Evolutionary conservation across 140 eudicot species (phyloP).

Genomic region (Oenanthe javanica): DNA sequence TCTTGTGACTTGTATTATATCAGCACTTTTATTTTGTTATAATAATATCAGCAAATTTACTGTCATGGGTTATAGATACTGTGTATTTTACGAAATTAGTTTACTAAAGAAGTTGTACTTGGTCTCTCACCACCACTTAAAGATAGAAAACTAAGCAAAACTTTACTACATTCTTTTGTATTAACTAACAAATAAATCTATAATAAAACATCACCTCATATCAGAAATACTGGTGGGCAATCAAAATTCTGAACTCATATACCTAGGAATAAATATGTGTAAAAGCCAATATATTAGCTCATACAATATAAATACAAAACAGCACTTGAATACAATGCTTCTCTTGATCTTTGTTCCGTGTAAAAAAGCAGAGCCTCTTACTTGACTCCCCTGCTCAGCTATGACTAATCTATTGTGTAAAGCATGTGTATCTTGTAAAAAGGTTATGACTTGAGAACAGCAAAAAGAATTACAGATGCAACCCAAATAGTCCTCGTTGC

Average conservation of each 20-base stretch:
- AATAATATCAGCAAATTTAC: neutral
- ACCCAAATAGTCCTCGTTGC: conserved; percentile 17
- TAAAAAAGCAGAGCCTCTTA: neutral
- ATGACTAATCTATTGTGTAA: neutral
- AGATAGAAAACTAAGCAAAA: neutral
- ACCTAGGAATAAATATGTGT: neutral
- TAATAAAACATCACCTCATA: neutral
- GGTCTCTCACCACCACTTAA: neutral
- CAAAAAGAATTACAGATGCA: conserved; percentile 26
- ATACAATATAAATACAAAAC: neutral
- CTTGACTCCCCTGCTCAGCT: neutral
- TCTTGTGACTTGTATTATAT: neutral
- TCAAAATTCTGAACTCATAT: neutral
- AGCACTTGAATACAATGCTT: neutral
- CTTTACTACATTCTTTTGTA: neutral
- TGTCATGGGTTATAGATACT: neutral
- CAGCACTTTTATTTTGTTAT: no score
- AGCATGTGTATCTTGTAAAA: neutral
- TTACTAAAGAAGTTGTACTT: neutral
- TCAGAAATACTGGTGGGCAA: neutral
- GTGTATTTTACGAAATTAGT: neutral
- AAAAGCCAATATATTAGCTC: neutral
- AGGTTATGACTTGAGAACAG: conserved; percentile 22
- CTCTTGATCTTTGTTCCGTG: no score
- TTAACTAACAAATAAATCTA: neutral